Percentiles rank a stretch among this genome's conserved stretches.
Conservation (phyloP, 805 yeast genomes). For the Zygoascus biomembranicola region DNA sequence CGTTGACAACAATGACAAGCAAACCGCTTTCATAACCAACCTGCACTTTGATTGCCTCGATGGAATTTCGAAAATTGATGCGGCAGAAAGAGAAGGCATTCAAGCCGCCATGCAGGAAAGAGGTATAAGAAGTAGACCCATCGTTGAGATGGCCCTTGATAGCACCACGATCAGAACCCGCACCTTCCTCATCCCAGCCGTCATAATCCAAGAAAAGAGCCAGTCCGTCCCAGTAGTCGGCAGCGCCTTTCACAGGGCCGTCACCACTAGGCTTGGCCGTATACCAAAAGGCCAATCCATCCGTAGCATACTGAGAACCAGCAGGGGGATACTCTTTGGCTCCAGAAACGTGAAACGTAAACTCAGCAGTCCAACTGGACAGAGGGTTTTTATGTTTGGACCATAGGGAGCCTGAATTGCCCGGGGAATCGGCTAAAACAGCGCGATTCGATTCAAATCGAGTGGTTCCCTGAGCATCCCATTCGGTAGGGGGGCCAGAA, state of each 20-base stretch:
- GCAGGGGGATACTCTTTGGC: constrained; percentile 23
- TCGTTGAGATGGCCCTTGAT: constrained; percentile 35
- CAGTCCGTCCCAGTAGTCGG: constrained; percentile 34
- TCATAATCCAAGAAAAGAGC: constrained; percentile 32
- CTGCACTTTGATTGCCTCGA: constrained; percentile 21
- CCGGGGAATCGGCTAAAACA: neutral
- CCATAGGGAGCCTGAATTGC: constrained; percentile 28
- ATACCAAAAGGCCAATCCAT: constrained; percentile 32
- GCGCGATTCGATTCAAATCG: neutral
- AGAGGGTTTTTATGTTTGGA: constrained; percentile 19
- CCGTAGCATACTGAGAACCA: constrained; percentile 13
- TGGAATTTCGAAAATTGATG: constrained; percentile 29
- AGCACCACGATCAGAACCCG: constrained; percentile 18
- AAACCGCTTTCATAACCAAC: constrained; percentile 26
- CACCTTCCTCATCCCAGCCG: constrained; percentile 18
- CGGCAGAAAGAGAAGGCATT: constrained; percentile 31
- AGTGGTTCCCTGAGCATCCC: neutral
- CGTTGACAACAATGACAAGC: constrained; percentile 31
- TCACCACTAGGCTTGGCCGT: constrained; percentile 19
- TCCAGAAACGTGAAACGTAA: constrained; percentile 24
- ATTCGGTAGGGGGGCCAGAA: neutral
- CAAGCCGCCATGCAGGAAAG: constrained; percentile 18
- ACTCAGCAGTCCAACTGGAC: constrained; percentile 30
- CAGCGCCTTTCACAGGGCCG: constrained; percentile 32
- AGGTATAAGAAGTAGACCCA: constrained; percentile 23